Percentiles rank a stretch among this genome's conserved stretches.
phyloP scores from a whole-genome alignment of 108 stramenopile genomes.

The Aurantiochytrium sp. region DNA sequence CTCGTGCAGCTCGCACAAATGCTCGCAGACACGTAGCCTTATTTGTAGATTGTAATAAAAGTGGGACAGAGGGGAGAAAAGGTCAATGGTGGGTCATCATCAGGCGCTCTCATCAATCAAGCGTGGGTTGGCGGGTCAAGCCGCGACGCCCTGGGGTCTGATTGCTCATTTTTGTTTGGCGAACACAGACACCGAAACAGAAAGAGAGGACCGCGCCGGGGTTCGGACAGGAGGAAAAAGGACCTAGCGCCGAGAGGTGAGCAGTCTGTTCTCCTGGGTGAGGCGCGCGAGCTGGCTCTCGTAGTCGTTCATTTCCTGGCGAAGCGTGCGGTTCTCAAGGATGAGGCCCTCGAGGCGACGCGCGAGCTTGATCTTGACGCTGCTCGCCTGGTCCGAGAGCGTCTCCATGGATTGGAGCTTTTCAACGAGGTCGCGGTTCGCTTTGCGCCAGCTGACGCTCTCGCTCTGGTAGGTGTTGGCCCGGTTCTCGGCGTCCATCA shows the following conservation, averaged over 20 bases:
- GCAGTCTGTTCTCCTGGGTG: background rate
- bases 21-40: too few relatives aligned
- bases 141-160: too few relatives aligned
- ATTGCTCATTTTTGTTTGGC: too few relatives aligned
- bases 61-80: too few relatives aligned
- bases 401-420: background rate
- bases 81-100: too few relatives aligned
- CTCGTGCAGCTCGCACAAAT: background rate
- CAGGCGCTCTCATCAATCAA: too few relatives aligned
- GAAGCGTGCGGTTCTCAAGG: background rate
- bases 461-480: background rate
- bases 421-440: background rate
- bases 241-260: background rate
- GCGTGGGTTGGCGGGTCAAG: too few relatives aligned
- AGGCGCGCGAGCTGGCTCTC: background rate
- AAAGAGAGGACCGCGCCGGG: too few relatives aligned
- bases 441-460: background rate
- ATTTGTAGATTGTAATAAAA: too few relatives aligned
- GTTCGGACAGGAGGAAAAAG: too few relatives aligned
- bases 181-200: too few relatives aligned
- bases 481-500: conserved; percentile 26
- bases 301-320: background rate
- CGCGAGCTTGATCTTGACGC: conserved; percentile 6
- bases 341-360: conserved; percentile 4
- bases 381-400: background rate